Base-by-base conservation (phyloP, 768 basidiomycete genomes). In the Gymnopilus junonius region DNA sequence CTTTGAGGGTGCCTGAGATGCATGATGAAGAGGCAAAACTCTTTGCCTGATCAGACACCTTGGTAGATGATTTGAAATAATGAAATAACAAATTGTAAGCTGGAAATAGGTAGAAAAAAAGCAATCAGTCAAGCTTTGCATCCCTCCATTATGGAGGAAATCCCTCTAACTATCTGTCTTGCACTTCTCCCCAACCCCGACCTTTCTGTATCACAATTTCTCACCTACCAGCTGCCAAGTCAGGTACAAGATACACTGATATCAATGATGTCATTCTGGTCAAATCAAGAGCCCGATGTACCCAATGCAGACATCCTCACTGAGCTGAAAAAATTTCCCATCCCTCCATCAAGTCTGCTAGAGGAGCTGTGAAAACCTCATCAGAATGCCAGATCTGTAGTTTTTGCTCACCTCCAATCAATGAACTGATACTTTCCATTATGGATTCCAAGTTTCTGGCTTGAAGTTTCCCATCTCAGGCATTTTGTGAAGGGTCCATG, bases 231-330 rank as follows among this genome's bases (percentile, higher is more conserved):
- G 12, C 12, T 40, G 39, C 39, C 39, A 7, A 40, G 15, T 40
- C 39, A 40, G 12, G n/a, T n/a, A n/a, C 39, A 40, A 40, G 39
- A 40, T 14, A 40, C 14, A 5, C 4, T n/a, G n/a, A 15, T 14
- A 40, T 95, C 70, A 92, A 91, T 2, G 95, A 94, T 0, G 95
- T 95, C 68, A 86, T 95, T 17, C 88, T 96, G 29, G 84, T 95
- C 25, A 69, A n/a, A 55, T 66, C 66, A 6, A 71, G 74, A 66
- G 64, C 65, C 27, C 67, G 67, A 31, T 17, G 21, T 21, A 40
- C n/a, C n/a, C n/a, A n/a, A n/a, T n/a, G n/a, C n/a, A n/a, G n/a
- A n/a, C n/a, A n/a, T n/a, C n/a, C n/a, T n/a, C n/a, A n/a, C n/a
- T n/a, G n/a, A n/a, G n/a, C n/a, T n/a, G n/a, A n/a, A n/a, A n/a